phyloP scores from a whole-genome alignment of 352 stramenopile genomes.

The Pythium insidiosum region DNA sequence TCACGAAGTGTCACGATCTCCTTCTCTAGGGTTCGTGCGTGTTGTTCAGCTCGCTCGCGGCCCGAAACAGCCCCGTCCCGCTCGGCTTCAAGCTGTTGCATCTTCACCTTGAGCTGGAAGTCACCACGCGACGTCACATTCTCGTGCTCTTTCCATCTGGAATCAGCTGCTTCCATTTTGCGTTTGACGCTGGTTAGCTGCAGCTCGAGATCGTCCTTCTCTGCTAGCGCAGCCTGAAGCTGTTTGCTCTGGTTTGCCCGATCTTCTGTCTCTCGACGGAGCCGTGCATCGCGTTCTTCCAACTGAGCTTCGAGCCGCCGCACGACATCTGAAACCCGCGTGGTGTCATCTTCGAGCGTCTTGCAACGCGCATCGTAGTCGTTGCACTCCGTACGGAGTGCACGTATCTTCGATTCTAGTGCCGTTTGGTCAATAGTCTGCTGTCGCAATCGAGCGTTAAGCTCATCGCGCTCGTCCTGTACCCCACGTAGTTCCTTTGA shows the following conservation, averaged over 20 bases:
- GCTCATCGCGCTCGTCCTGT: constrained; percentile 18
- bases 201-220: constrained; percentile 13
- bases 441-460: constrained; percentile 15
- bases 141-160: constrained; percentile 14
- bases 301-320: constrained; percentile 14
- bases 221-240: not conserved
- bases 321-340: constrained; percentile 5
- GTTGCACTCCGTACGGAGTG: constrained; percentile 22
- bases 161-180: constrained; percentile 12
- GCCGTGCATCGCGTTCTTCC: constrained; percentile 7
- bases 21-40: constrained; percentile 10
- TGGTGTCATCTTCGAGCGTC: constrained; percentile 17
- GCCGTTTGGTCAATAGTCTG: constrained; percentile 14
- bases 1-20: constrained; percentile 11
- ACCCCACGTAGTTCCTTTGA: constrained; percentile 14
- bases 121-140: constrained; percentile 8
- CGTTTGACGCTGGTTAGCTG: constrained; percentile 8
- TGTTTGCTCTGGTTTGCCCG: constrained; percentile 11
- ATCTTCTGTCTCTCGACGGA: constrained; percentile 12
- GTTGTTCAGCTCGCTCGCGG: constrained; percentile 12
- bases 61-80: constrained; percentile 6
- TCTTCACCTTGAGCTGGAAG: constrained; percentile 14
- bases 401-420: constrained; percentile 19
- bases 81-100: constrained; percentile 21
- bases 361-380: constrained; percentile 15